A percentile compares a stretch with the other conserved stretches of the same genome.
phyloP scores from a whole-genome alignment of 108 stramenopile species.

The Stephanodiscus triporus region DNA sequence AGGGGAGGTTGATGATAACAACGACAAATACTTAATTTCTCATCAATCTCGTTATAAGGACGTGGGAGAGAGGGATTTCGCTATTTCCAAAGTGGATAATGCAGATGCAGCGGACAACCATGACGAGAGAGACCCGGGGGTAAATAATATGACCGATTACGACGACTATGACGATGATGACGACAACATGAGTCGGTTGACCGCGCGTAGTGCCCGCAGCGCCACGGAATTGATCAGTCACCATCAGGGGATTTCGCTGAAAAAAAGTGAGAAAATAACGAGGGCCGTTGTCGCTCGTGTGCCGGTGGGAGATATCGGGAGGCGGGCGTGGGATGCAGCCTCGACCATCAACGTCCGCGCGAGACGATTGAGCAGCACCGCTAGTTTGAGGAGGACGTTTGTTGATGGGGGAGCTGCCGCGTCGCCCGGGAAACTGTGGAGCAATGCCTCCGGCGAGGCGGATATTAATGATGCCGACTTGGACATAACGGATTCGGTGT shows the following conservation, averaged over 20 bases:
- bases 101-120: constrained; percentile 4
- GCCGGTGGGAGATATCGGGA: neutral
- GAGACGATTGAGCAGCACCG: neutral
- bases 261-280: constrained; percentile 1
- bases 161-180: neutral
- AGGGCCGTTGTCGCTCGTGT: constrained; percentile 1
- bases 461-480: constrained; percentile 4
- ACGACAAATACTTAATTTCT: too few species aligned
- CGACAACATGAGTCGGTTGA: constrained; percentile 1
- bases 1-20: neutral
- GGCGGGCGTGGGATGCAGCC: neutral
- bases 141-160: neutral
- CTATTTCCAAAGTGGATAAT: neutral
- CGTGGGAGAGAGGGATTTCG: neutral
- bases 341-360: constrained; percentile 22
- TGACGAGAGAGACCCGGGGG: neutral
- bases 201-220: constrained; percentile 7
- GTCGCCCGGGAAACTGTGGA: neutral
- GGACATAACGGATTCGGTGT: neutral
- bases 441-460: constrained; percentile 1
- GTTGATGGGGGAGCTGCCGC: neutral
- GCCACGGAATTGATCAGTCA: constrained; percentile 26
- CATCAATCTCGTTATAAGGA: neutral
- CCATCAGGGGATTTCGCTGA: constrained; percentile 12
- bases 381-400: neutral